Percentiles rank a stretch among this genome's conserved stretches.
Conservation (phyloP, 139 green algal genomes). For the Asterochloris erici region DNA sequence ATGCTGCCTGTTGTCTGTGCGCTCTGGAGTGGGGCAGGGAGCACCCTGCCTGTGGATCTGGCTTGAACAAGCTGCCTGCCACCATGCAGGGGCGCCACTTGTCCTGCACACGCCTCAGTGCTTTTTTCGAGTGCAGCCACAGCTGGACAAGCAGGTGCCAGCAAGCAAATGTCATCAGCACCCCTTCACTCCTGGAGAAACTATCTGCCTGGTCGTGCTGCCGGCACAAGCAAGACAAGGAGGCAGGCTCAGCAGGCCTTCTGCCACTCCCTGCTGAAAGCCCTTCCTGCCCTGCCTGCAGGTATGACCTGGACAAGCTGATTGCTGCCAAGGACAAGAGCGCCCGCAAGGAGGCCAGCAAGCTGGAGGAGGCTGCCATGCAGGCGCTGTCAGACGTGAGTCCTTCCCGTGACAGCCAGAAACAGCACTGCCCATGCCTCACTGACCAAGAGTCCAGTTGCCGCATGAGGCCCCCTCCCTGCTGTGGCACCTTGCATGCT, state of each 20-base stretch:
- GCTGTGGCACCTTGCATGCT: too few relatives aligned
- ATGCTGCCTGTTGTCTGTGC: too few relatives aligned
- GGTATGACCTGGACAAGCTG: conserved; percentile 18
- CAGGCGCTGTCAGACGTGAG: conserved; percentile 3
- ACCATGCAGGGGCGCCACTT: too few relatives aligned
- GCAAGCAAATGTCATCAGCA: not conserved
- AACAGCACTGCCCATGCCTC: too few relatives aligned
- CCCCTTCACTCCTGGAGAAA: not conserved
- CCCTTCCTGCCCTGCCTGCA: not conserved
- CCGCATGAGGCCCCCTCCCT: too few relatives aligned
- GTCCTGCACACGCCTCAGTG: too few relatives aligned
- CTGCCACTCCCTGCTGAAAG: not conserved
- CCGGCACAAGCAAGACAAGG: not conserved
- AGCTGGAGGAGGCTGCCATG: conserved; percentile 4
- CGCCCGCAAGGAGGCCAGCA: conserved; percentile 1
- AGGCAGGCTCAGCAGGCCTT: not conserved
- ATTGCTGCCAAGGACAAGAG: not conserved
- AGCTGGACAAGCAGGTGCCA: not conserved
- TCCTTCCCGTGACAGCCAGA: too few relatives aligned
- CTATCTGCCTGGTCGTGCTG: not conserved
- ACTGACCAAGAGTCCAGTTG: too few relatives aligned
- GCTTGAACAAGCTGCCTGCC: too few relatives aligned
- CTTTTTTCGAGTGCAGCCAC: not conserved
- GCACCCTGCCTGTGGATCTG: too few relatives aligned
- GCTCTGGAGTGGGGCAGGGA: too few relatives aligned